Percentiles rank a stretch among this genome's conserved stretches.
phyloP scores from a whole-genome alignment of 2,329 filamentous ascomycete genomes.

The Aspergillus hiratsukae region DNA sequence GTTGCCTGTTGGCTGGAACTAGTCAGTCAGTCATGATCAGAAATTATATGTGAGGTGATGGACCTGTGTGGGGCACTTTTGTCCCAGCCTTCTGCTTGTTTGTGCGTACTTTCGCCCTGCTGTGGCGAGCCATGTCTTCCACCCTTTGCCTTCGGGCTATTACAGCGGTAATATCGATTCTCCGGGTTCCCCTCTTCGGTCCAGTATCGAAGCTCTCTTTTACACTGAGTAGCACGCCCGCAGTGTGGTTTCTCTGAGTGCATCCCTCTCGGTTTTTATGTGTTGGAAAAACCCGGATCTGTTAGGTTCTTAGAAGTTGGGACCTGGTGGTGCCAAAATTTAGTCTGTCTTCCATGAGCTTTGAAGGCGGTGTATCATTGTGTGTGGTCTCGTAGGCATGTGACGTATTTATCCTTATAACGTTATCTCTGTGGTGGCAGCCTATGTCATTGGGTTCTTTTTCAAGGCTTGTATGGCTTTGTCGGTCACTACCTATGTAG shows the following conservation, averaged over 20 bases:
- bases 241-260: not conserved
- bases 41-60: not conserved
- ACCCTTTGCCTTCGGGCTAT: not conserved
- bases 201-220: not conserved
- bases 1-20: constrained; percentile 14
- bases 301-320: not conserved
- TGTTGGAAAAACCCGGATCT: not conserved
- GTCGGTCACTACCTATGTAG: not conserved
- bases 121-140: constrained; percentile 14
- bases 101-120: constrained; percentile 12
- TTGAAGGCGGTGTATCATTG: not conserved
- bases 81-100: constrained; percentile 3
- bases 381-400: not conserved
- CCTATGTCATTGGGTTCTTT: not conserved
- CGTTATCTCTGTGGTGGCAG: not conserved
- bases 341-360: not conserved
- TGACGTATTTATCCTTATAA: not conserved
- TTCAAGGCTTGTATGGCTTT: not conserved
- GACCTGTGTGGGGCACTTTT: constrained; percentile 2
- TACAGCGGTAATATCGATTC: not conserved
- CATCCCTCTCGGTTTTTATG: not conserved
- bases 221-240: not conserved
- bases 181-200: not conserved
- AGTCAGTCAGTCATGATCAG: constrained; percentile 9
- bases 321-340: not conserved